Percentiles rank a stretch among this genome's conserved stretches.
Evolutionary conservation across 2,329 filamentous ascomycete species (phyloP).

Genomic region (Diaporthe destruens): DNA sequence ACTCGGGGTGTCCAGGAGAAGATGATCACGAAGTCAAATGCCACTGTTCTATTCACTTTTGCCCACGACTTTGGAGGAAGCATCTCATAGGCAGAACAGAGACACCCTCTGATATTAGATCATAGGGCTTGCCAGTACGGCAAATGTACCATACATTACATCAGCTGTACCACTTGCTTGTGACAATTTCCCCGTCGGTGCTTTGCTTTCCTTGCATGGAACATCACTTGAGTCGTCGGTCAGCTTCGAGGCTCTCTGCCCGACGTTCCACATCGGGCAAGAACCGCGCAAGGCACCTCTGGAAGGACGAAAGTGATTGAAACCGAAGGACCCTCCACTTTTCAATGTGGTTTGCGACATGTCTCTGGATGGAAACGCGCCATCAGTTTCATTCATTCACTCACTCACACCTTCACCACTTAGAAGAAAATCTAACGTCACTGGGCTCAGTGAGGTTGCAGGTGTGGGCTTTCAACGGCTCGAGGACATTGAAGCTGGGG

Average conservation of each 20-base stretch:
- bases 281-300: background rate
- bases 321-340: too few relatives aligned
- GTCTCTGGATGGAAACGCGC: background rate
- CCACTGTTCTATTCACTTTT: conserved; percentile 42
- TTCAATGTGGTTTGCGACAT: background rate
- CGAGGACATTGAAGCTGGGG: too few relatives aligned
- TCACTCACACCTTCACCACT: background rate
- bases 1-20: conserved; percentile 27
- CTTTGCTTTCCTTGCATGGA: background rate
- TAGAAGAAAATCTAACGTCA: background rate
- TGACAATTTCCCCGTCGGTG: background rate
- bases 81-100: conserved; percentile 42
- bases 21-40: conserved; percentile 39
- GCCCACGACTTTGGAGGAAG: conserved; percentile 41
- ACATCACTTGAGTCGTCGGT: background rate
- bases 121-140: conserved; percentile 42
- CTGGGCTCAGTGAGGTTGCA: background rate
- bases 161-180: background rate
- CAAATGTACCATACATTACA: conserved; percentile 40
- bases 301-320: background rate
- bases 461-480: background rate
- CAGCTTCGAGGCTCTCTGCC: too few relatives aligned
- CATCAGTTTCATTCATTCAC: too few relatives aligned
- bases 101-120: conserved; percentile 43
- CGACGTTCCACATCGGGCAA: background rate